phyloP scores from a whole-genome alignment of 2,329 filamentous ascomycete species.

The Neospermospora avenae region DNA sequence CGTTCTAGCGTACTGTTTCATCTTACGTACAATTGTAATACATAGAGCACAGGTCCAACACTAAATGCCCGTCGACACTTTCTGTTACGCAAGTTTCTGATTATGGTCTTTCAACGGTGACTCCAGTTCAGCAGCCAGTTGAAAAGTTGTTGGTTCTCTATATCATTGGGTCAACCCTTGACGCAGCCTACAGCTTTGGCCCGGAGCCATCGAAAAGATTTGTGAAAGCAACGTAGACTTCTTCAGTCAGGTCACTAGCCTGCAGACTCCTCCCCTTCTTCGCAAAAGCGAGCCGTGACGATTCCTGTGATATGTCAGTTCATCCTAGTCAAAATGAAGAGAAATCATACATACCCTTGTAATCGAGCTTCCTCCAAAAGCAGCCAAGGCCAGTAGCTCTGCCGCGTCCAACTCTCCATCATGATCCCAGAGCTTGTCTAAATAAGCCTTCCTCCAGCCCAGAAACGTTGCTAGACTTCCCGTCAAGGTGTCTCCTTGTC shows the following conservation, averaged over 20 bases:
- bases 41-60: too few relatives aligned
- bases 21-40: too few relatives aligned
- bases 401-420: slow-evolving; percentile 47
- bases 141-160: too few relatives aligned
- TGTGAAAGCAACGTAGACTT: slow-evolving; percentile 79
- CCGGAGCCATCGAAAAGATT: slow-evolving; percentile 66
- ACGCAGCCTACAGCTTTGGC: slow-evolving; percentile 25
- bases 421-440: slow-evolving; percentile 75
- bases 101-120: too few relatives aligned
- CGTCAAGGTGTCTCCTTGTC: slow-evolving; percentile 93
- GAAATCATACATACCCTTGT: slow-evolving; percentile 61
- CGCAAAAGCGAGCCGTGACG: slow-evolving; percentile 79
- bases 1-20: too few relatives aligned
- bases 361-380: slow-evolving; percentile 81
- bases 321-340: not conserved
- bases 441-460: slow-evolving; percentile 83
- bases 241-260: slow-evolving; percentile 87
- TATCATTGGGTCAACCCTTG: not conserved
- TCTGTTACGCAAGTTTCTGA: too few relatives aligned
- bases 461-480: slow-evolving; percentile 85
- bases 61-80: too few relatives aligned
- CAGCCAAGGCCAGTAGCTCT: slow-evolving; percentile 71
- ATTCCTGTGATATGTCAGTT: slow-evolving; percentile 53
- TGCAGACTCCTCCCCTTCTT: slow-evolving; percentile 86
- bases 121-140: too few relatives aligned